These are phyloP conservation scores for Coemansia furcata DNA, from an alignment of 192 early-diverging fungal genomes.

Conservation along the genomic window DNA sequence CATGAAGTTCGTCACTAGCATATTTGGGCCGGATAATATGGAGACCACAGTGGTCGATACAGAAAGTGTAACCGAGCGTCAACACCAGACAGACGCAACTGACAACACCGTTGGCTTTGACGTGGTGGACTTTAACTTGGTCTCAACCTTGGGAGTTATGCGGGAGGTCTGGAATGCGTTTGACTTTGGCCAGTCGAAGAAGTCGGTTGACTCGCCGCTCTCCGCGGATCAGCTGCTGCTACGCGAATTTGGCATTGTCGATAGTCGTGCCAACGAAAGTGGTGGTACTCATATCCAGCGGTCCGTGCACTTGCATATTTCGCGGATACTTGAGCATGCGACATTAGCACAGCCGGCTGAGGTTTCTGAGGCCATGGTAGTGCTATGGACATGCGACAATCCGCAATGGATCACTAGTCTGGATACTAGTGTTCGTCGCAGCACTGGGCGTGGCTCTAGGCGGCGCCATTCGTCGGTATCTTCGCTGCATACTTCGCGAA, in stretches of 20 bases:
- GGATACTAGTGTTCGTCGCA: constrained; percentile 1
- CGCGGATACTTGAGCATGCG: constrained; percentile 31
- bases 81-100: not conserved
- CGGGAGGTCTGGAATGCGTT: constrained; percentile 45
- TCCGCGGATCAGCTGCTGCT: constrained; percentile 2
- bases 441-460: not conserved
- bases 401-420: constrained; percentile 38
- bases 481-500: constrained; percentile 16
- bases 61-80: not conserved
- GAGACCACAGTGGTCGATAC: not conserved
- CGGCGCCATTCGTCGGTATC: constrained; percentile 26
- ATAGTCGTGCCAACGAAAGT: not conserved
- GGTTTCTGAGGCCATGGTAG: constrained; percentile 33
- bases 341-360: constrained; percentile 21
- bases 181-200: constrained; percentile 1
- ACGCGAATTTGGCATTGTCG: constrained; percentile 23
- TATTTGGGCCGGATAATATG: constrained; percentile 28
- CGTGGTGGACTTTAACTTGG: constrained; percentile 15
- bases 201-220: not conserved
- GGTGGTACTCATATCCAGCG: constrained; percentile 8
- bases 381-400: constrained; percentile 41
- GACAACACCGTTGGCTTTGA: not conserved
- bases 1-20: constrained; percentile 29
- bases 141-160: constrained; percentile 25
- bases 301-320: constrained; percentile 22